Conservation (phyloP, 2,329 filamentous ascomycete genomes). For the Raffaelea deltoideospora region DNA sequence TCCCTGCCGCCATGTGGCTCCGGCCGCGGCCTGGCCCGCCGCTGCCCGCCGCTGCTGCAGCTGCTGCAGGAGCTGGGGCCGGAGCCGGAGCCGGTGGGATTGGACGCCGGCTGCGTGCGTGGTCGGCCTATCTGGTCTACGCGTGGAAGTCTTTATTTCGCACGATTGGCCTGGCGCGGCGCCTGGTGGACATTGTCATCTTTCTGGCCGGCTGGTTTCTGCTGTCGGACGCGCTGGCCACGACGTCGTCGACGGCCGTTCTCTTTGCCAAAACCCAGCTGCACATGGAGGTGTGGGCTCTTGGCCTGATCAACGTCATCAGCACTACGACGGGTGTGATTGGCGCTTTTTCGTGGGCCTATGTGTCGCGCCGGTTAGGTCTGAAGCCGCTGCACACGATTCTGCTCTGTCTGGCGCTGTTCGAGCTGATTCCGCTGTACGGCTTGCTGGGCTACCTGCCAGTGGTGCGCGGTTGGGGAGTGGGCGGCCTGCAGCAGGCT, state of each 20-base stretch:
- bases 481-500: slow-evolving; percentile 74
- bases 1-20: slow-evolving; percentile 78
- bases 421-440: slow-evolving; percentile 87
- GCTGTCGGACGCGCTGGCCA: slow-evolving; percentile 85
- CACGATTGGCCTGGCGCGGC: slow-evolving; percentile 60
- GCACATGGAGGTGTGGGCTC: slow-evolving; percentile 72
- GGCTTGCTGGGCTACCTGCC: slow-evolving; percentile 80
- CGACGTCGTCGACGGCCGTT: slow-evolving; percentile 85
- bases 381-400: slow-evolving; percentile 77
- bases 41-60: slow-evolving; percentile 30
- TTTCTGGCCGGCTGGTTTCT: slow-evolving; percentile 89
- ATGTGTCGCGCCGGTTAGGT: slow-evolving; percentile 52
- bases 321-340: slow-evolving; percentile 70
- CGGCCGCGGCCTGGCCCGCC: slow-evolving; percentile 80
- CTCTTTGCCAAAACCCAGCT: slow-evolving; percentile 90
- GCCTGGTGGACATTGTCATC: slow-evolving; percentile 56
- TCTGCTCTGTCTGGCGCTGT: slow-evolving; percentile 75
- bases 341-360: slow-evolving; percentile 83
- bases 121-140: slow-evolving; percentile 59
- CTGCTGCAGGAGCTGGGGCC: no score
- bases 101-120: slow-evolving; percentile 20
- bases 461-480: slow-evolving; percentile 56
- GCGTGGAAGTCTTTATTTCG: slow-evolving; percentile 78
- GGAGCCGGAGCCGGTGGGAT: not conserved
- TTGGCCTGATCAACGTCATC: slow-evolving; percentile 89